Evolutionary conservation across 2,329 filamentous ascomycete species (phyloP).

Genomic region (Lecanoromycetidae sp.): DNA sequence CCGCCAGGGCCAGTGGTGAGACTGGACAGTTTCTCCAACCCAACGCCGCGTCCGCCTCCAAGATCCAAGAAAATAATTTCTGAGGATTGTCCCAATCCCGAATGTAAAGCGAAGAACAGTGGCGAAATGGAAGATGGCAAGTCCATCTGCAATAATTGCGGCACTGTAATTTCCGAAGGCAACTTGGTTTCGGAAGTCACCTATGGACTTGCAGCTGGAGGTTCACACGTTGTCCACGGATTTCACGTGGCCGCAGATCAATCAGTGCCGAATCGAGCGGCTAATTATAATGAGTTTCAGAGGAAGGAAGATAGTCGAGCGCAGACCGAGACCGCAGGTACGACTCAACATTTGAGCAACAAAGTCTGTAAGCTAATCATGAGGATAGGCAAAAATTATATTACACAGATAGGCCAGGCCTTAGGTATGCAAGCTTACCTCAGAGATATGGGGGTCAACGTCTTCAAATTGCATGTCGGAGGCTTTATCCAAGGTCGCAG

Average conservation of each 20-base stretch:
- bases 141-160: slow-evolving; percentile 66
- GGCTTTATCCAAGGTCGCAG: slow-evolving; percentile 76
- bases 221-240: slow-evolving; percentile 82
- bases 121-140: slow-evolving; percentile 36
- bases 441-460: slow-evolving; percentile 32
- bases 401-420: slow-evolving; percentile 30
- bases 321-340: slow-evolving; percentile 33
- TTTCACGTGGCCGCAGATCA: slow-evolving; percentile 79
- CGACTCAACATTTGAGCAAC: background rate
- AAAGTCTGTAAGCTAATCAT: background rate
- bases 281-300: slow-evolving; percentile 36
- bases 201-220: slow-evolving; percentile 76
- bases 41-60: slow-evolving; percentile 13
- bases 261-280: slow-evolving; percentile 56
- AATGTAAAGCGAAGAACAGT: slow-evolving; percentile 34
- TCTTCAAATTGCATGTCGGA: slow-evolving; percentile 63
- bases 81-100: slow-evolving; percentile 32
- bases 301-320: slow-evolving; percentile 37
- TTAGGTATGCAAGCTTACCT: slow-evolving; percentile 24
- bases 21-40: slow-evolving; percentile 18
- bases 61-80: slow-evolving; percentile 22
- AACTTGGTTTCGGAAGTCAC: slow-evolving; percentile 87
- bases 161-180: slow-evolving; percentile 68
- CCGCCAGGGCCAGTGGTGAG: slow-evolving; percentile 9
- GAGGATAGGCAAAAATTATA: slow-evolving; percentile 29